Conservation (phyloP, 2,329 filamentous ascomycete species). For the Alternaria sp. region DNA sequence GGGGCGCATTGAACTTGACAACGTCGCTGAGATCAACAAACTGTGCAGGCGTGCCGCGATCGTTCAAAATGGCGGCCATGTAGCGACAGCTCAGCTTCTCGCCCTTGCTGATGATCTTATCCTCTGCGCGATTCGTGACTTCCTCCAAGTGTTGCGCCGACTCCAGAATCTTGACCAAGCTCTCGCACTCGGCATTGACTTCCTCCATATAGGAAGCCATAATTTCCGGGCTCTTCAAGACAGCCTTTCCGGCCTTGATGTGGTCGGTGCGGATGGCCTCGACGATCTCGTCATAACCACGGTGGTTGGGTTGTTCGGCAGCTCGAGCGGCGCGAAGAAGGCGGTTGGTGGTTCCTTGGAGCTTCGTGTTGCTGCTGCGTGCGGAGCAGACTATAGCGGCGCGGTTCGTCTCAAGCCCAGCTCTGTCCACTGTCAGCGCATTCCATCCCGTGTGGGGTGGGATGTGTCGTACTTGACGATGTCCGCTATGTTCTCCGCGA, state of each 20-base stretch:
- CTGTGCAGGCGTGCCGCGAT: slow-evolving; percentile 81
- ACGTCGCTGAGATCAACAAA: slow-evolving; percentile 90
- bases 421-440: slow-evolving; percentile 58
- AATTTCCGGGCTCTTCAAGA: slow-evolving; percentile 52
- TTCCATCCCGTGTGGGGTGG: neutral
- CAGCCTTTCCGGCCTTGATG: slow-evolving; percentile 70
- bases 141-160: slow-evolving; percentile 66
- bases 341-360: slow-evolving; percentile 89
- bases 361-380: slow-evolving; percentile 91
- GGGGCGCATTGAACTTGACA: slow-evolving; percentile 67
- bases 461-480: slow-evolving; percentile 64
- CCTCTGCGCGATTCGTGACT: slow-evolving; percentile 61
- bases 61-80: slow-evolving; percentile 84
- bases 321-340: slow-evolving; percentile 59
- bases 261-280: slow-evolving; percentile 85
- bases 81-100: slow-evolving; percentile 95
- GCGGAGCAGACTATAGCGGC: slow-evolving; percentile 96
- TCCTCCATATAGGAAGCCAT: slow-evolving; percentile 67
- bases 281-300: slow-evolving; percentile 76
- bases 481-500: slow-evolving; percentile 69
- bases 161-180: slow-evolving; percentile 77
- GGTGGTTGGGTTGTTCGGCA: slow-evolving; percentile 53
- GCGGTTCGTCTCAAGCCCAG: slow-evolving; percentile 69
- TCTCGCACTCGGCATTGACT: slow-evolving; percentile 80
- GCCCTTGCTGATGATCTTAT: slow-evolving; percentile 89